phyloP scores from a whole-genome alignment of 495 filamentous ascomycete species.

The Aspergillus sparsus region DNA sequence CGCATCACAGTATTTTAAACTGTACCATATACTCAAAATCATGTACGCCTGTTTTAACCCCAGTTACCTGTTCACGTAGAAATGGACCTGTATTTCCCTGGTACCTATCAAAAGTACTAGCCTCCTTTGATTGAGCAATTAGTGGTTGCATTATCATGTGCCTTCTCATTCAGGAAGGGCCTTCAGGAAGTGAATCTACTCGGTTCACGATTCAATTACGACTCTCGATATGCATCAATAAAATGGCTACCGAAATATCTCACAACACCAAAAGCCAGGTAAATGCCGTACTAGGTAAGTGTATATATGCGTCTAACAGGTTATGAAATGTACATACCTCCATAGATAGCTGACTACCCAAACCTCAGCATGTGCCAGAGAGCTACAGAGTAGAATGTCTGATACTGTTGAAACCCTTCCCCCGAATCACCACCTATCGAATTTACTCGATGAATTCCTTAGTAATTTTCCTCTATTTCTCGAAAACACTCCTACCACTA shows the following conservation, averaged over 20 bases:
- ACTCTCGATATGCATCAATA: background rate
- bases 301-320: background rate
- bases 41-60: background rate
- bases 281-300: slow-evolving; percentile 14
- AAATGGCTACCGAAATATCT: slow-evolving; percentile 6
- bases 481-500: slow-evolving; percentile 8
- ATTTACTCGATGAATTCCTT: slow-evolving; percentile 19
- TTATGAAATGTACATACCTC: too few species aligned
- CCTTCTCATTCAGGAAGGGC: too few species aligned
- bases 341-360: background rate
- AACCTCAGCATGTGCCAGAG: slow-evolving; percentile 19
- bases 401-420: background rate
- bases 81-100: too few species aligned
- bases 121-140: too few species aligned
- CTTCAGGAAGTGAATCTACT: background rate
- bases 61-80: too few species aligned
- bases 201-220: background rate
- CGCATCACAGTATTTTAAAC: background rate
- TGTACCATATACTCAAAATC: slow-evolving; percentile 18
- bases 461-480: slow-evolving; percentile 11
- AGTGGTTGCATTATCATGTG: too few species aligned
- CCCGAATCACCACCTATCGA: slow-evolving; percentile 3
- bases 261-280: background rate
- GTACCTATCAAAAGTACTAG: too few species aligned
- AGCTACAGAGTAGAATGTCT: slow-evolving; percentile 28